Evolutionary conservation across 148 eudicot genomes (phyloP), one percentile per base, ranked within the genome.

Genomic region (Selenicereus undatus): DNA sequence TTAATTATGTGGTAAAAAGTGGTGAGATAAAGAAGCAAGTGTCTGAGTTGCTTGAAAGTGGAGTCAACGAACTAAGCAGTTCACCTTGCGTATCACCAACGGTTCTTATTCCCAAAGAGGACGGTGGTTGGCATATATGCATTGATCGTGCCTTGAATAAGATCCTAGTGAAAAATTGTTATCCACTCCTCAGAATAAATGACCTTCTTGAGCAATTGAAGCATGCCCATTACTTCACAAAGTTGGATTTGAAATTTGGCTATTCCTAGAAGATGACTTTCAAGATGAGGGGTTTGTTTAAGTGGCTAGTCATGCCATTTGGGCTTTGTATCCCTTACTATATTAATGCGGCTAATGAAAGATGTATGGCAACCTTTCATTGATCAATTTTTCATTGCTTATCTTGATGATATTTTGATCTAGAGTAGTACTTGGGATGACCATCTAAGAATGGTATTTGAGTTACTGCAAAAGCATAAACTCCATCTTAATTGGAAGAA

Each of bases 381-480:
- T 18, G 32, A 43, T 75, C 50, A 75, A 30, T 45, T 75, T 48
- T 29, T 75, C 26, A 21, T 75, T 18, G 77, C 45, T 42, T 42
- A 75, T 75, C 58, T 75, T 11, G 58, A 75, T 75, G 78, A 75
- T 8, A 75, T 48, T 27, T 27, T 75, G n/a, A 24, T 48, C 30
- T 18, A 39, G n/a, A 22, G 45, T 21, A 3, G 43, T 73, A 7
- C 21, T 8, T 29, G n/a, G 45, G 32, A 36, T 2, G 39, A 36
- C 39, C 39, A 36, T 36, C 4, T 36, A 4, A 36, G 4, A 36
- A 36, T 2, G 39, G 39, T 36, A 36, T 36, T 36, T 36, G 39
- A 4, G 2, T 36, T 36, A 36, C 4, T 36, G 39, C 39, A n/a
- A 36, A 36, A 36, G 39, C 39, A 36, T 36, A 2, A 36, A 36